Base-by-base conservation (phyloP, 371 early-diverging fungal species). In the Syncephalis plumigaleata region DNA sequence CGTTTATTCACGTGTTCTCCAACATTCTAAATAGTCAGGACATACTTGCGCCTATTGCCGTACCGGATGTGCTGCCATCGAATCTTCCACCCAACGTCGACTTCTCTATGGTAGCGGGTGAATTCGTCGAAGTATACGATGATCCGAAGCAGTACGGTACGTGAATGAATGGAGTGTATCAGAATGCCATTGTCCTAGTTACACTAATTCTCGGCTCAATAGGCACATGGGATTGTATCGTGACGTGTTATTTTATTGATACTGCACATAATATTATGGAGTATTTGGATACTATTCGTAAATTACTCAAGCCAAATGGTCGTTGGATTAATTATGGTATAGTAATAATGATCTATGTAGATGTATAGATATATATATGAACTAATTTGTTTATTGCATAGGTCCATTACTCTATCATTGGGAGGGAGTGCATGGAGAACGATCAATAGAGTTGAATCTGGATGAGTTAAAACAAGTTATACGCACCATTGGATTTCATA, bases 61-160 rank as follows among this genome's bases (percentile, higher is more conserved):
- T 94, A 20, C 97, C 97, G 5, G 97, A 96, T 55, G 73, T 81
- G 2, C 57, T 82, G 24, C 85, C 78, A 15, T 59, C 66, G 44
- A 59, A 59, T 21, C 58, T 89, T 38, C 83, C 84, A 0, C 48
- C 55, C 1, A 68, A 68, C 1, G 81, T 76, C 0, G 83, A 85
- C 49, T 96, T 94, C 53, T 88, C 90, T 2, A 94, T 96, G 93
- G 81, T 81, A 1, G 93, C 91, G 4, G 97, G 97, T 40, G 97
- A 96, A 59, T 96, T 96, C 62, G 49, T 82, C 25, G 91, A 93
- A 58, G 79, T 90, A 15, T 93, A 92, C 53, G 63, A 69, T 4
- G 59, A 64, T 0, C 61, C 63, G 1, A 63, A 72, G 2, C 70
- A 77, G 23, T 49, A 52, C 36, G 77, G 77, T 70, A 59, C 38